Percentiles rank a stretch among this genome's conserved stretches.
Evolutionary conservation across 2,329 filamentous ascomycete genomes (phyloP).

Genomic region (Fusarium sp.): DNA sequence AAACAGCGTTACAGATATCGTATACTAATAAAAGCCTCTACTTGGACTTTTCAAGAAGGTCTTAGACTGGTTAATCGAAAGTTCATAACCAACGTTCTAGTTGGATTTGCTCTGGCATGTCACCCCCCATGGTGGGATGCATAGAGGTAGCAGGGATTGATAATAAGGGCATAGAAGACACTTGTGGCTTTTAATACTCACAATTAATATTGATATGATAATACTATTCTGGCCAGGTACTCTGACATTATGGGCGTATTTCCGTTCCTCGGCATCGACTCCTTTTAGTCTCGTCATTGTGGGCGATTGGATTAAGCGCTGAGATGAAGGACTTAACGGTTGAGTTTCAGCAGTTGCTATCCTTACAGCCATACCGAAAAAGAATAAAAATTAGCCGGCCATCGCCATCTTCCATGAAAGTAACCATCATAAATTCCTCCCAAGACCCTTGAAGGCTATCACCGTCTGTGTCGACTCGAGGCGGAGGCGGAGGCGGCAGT

Average conservation of each 20-base stretch:
- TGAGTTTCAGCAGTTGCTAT: not conserved
- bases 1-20: not conserved
- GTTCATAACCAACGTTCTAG: not conserved
- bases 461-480: slow-evolving; percentile 11
- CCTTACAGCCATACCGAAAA: not conserved
- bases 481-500: not conserved
- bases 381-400: not conserved
- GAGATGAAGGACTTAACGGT: not conserved
- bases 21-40: not conserved
- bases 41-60: not conserved
- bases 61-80: not conserved
- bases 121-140: not conserved
- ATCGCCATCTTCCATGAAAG: not conserved
- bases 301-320: not conserved
- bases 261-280: not conserved
- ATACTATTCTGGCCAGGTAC: not conserved
- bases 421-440: not conserved
- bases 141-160: not conserved
- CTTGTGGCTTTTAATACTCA: not conserved
- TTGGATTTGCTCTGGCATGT: not conserved
- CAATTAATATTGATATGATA: not conserved
- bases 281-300: not conserved
- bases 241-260: not conserved
- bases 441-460: slow-evolving; percentile 16
- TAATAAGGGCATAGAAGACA: not conserved